Conservation (phyloP, 2,329 filamentous ascomycete genomes). For the Colletotrichum sp. region DNA sequence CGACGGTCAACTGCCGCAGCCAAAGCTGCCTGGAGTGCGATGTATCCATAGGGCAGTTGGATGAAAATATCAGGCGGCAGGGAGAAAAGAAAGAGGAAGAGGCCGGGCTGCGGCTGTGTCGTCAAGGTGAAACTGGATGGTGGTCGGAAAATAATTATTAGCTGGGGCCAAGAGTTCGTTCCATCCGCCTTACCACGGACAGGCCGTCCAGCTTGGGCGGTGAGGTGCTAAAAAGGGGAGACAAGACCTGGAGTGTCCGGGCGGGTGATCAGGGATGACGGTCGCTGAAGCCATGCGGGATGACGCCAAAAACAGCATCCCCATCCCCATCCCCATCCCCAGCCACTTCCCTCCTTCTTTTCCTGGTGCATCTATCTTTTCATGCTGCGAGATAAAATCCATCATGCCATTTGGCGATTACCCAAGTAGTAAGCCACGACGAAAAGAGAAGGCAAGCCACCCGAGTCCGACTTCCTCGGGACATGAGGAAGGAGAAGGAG, state of each 20-base stretch:
- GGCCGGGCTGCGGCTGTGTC: conserved; percentile 1
- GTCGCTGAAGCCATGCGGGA: neutral
- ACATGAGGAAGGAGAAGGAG: neutral
- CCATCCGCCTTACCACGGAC: neutral
- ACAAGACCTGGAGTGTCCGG: neutral
- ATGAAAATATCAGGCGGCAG: neutral
- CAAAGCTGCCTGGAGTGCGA: neutral
- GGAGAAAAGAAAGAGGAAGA: neutral
- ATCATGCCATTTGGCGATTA: neutral
- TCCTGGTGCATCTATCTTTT: neutral
- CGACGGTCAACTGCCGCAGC: neutral
- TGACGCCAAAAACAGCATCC: conserved; percentile 1
- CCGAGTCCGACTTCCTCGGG: neutral
- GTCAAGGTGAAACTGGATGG: neutral
- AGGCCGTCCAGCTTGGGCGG: neutral
- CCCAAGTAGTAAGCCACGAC: neutral
- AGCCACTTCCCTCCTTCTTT: neutral
- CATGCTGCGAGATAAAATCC: neutral
- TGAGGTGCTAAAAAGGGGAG: neutral
- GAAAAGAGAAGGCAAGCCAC: neutral
- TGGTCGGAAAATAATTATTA: conserved; percentile 3
- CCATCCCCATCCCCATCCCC: neutral
- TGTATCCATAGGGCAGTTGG: neutral
- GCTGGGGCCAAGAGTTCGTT: conserved; percentile 14
- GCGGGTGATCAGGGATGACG: neutral